Percentiles rank a stretch among this genome's conserved stretches.
These are phyloP conservation scores for Sanghuangporus baumii DNA, from an alignment of 1,284 basidiomycete species.

Conservation along the genomic window DNA sequence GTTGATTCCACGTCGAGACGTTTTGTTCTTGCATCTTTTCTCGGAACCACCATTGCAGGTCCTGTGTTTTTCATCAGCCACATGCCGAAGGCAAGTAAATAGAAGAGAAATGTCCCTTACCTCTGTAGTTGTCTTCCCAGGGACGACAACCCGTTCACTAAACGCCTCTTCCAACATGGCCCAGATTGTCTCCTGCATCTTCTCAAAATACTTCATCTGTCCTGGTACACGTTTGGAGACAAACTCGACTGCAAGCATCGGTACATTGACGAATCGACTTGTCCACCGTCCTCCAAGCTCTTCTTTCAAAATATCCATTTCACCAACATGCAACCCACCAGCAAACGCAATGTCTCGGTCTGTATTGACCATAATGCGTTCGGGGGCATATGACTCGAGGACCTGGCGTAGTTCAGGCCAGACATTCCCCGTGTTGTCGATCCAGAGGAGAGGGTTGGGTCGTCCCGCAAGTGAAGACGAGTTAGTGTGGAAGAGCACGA, in stretches of 20 bases:
- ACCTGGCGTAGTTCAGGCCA: conserved; percentile 38
- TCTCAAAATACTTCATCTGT: conserved; percentile 39
- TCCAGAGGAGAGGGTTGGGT: conserved; percentile 41
- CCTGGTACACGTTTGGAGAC: conserved; percentile 37
- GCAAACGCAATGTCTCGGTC: conserved; percentile 43
- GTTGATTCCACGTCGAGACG: conserved; percentile 48
- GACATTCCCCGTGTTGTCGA: conserved; percentile 46
- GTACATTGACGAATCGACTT: conserved; percentile 33
- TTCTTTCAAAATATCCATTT: conserved; percentile 33
- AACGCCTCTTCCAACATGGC: conserved; percentile 50
- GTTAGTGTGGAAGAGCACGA: conserved; percentile 45
- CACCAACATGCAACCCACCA: conserved; percentile 47
- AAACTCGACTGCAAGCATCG: conserved; percentile 46
- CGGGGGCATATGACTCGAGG: conserved; percentile 33
- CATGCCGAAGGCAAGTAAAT: not conserved
- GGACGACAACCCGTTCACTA: conserved; percentile 35
- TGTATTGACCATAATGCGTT: conserved; percentile 41
- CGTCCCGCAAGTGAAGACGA: conserved; percentile 30
- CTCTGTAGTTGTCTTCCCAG: conserved; percentile 41
- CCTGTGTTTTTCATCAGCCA: conserved; percentile 26
- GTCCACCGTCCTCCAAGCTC: conserved; percentile 40
- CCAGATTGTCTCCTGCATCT: conserved; percentile 46
- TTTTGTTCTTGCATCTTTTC: conserved; percentile 46
- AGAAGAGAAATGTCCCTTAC: conserved; percentile 23
- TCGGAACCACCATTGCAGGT: conserved; percentile 51